Evolutionary conservation across 2,329 filamentous ascomycete genomes (phyloP).

Genomic region (Colletotrichum tabaci): DNA sequence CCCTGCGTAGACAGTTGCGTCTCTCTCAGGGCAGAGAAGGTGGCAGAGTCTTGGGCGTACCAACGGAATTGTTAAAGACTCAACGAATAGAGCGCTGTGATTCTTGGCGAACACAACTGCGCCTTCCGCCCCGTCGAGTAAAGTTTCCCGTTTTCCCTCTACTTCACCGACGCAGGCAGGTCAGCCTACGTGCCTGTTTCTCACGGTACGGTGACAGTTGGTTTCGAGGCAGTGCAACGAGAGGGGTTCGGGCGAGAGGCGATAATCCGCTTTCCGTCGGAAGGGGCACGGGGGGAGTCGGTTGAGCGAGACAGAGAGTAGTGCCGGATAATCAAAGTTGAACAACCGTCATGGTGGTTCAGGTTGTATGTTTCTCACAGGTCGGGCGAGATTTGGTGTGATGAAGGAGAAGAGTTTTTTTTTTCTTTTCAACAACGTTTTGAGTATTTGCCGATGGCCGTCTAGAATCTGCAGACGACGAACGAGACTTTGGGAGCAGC

Average conservation of each 20-base stretch:
- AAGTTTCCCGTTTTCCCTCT: slow-evolving; percentile 9
- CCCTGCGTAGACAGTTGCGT: not conserved
- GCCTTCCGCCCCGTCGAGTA: slow-evolving; percentile 38
- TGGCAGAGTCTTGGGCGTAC: slow-evolving; percentile 29
- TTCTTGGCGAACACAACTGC: slow-evolving; percentile 29
- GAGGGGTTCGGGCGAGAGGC: slow-evolving; percentile 18
- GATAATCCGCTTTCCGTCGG: slow-evolving; percentile 10
- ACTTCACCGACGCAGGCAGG: slow-evolving; percentile 8
- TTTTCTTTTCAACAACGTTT: not conserved
- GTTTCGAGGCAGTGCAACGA: slow-evolving; percentile 30
- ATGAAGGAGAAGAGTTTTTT: slow-evolving; percentile 6
- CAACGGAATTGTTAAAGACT: slow-evolving; percentile 22
- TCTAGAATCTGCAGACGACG: not conserved
- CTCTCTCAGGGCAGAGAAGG: not conserved
- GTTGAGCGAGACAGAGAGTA: not conserved
- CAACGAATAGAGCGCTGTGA: not conserved
- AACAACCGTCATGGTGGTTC: slow-evolving; percentile 15
- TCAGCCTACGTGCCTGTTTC: slow-evolving; percentile 11
- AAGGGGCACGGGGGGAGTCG: slow-evolving; percentile 1
- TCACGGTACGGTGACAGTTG: not conserved
- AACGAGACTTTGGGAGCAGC: slow-evolving; percentile 8
- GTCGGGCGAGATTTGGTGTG: slow-evolving; percentile 1
- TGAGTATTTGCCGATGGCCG: slow-evolving; percentile 9
- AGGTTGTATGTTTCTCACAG: not conserved
- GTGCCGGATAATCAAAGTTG: not conserved